Base-by-base conservation (phyloP, 148 eudicot genomes). In the Arctostaphylos glauca region DNA sequence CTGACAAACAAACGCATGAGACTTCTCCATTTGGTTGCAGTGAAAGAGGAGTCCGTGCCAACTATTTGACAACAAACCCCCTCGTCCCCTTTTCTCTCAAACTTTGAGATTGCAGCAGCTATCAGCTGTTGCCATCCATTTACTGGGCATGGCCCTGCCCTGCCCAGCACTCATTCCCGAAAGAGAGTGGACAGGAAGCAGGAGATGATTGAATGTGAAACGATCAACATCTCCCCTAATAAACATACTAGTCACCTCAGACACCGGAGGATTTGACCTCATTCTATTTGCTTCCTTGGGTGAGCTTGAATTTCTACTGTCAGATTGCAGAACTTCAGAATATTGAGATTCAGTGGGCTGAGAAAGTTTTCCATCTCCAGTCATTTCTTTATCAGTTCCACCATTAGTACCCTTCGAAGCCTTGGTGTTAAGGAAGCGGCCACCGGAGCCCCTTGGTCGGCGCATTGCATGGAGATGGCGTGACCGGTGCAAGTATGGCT, bases 401-500 rank as follows among this genome's bases (percentile, higher is more conserved):
- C 53, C 74, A 4, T 79, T 81, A 38, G 25, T 70, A 31, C 41
- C 80, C 38, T 84, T 77, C 14, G 75, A n/a, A 25, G 43, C 84
- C 60, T 89, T 90, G 16, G 89, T 87, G 88, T 92, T 92, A 59
- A 92, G 87, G 70, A 92, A 92, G 48, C 95, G 89, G 38, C 95
- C 95, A 13, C 95, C 95, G 68, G 82, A 81, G 46, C 95, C 95
- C 85, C 95, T 90, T 52, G 93, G 90, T 2, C 95, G 89, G 49
- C 93, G 90, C 90, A 84, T 88, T n/a, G 95, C 95, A 74, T 92
- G 95, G 74, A 88, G 92, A 84, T 92, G 95, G 72, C 95, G 92
- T 3, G 95, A 92, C 68, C 81, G 85, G 89, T 92, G 95, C 90
- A 89, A 62, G 71, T 85, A 92, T 16, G 95, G 93, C 95, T 90